Evolutionary conservation across 202 grass and related monocot species (phyloP).

Genomic region (Eragrostis tef): DNA sequence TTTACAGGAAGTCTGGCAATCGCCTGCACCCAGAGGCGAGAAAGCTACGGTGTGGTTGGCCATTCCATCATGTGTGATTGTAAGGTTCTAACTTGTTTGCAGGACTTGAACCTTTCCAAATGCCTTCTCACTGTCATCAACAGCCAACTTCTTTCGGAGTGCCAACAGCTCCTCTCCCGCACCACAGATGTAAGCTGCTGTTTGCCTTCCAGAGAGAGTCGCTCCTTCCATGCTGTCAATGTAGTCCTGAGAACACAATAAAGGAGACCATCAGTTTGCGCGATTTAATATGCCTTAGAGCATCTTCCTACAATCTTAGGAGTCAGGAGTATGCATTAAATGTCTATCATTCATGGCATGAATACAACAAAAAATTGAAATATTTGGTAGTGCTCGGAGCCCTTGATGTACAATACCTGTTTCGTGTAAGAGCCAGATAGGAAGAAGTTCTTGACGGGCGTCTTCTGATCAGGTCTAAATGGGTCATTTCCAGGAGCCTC

Average conservation of each 20-base stretch:
- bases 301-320: background rate
- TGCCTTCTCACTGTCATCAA: constrained; percentile 33
- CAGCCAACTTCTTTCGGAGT: constrained; percentile 68
- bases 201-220: constrained; percentile 84
- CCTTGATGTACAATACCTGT: constrained; percentile 63
- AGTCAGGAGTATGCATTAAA: background rate
- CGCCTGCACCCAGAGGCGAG: constrained; percentile 12
- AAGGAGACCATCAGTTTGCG: background rate
- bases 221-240: constrained; percentile 99
- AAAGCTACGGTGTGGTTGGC: constrained; percentile 30
- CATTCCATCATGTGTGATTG: constrained; percentile 20
- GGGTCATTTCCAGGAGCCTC: constrained; percentile 95
- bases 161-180: constrained; percentile 66
- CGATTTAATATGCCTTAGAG: background rate
- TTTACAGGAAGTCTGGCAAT: constrained; percentile 43
- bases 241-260: constrained; percentile 67
- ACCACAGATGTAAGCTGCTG: constrained; percentile 73
- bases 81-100: constrained; percentile 59
- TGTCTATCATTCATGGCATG: background rate
- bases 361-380: background rate
- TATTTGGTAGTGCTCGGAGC: background rate
- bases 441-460: constrained; percentile 92
- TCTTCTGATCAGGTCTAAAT: constrained; percentile 97
- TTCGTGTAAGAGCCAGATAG: constrained; percentile 95
- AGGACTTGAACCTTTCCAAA: constrained; percentile 42